Conservation (phyloP, 1,284 basidiomycete species). For the Veloboletus limbatus region DNA sequence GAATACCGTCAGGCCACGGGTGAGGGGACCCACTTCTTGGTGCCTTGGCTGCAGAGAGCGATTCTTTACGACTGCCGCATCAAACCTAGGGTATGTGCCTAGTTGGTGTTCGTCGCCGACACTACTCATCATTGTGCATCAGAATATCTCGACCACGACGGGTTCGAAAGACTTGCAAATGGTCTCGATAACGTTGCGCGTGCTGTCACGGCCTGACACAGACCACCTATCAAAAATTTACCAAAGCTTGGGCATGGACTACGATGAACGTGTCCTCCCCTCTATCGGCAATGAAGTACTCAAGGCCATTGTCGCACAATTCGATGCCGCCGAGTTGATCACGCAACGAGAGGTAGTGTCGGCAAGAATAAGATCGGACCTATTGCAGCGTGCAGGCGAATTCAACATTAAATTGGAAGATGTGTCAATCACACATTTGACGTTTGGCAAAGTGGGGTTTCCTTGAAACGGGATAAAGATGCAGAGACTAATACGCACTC, state of each 20-base stretch:
- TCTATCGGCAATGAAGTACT: conserved; percentile 97
- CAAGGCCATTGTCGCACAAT: conserved; percentile 98
- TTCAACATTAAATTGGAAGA: conserved; percentile 97
- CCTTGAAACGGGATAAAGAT: neutral
- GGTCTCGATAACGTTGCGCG: conserved; percentile 95
- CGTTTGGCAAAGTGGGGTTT: conserved; percentile 72
- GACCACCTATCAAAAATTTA: conserved; percentile 91
- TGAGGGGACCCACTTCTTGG: conserved; percentile 97
- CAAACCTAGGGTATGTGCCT: conserved; percentile 78
- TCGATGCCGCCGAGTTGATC: conserved; percentile 97
- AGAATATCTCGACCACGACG: conserved; percentile 97
- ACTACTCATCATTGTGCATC: conserved; percentile 3
- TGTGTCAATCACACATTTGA: conserved; percentile 91
- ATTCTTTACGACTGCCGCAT: conserved; percentile 98
- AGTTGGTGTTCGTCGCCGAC: conserved; percentile 4
- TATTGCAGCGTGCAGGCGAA: conserved; percentile 91
- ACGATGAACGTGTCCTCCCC: conserved; percentile 93
- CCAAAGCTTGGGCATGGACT: conserved; percentile 91
- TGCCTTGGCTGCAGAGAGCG: conserved; percentile 94
- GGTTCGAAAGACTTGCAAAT: conserved; percentile 98
- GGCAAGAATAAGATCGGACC: conserved; percentile 90
- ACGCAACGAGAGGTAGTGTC: conserved; percentile 88
- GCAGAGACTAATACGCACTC: conserved; percentile 1
- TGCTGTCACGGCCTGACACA: conserved; percentile 91
- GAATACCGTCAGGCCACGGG: conserved; percentile 59